These are phyloP conservation scores for Vachellia collinsii DNA, from an alignment of 306 rosid species.

Conservation along the genomic window DNA sequence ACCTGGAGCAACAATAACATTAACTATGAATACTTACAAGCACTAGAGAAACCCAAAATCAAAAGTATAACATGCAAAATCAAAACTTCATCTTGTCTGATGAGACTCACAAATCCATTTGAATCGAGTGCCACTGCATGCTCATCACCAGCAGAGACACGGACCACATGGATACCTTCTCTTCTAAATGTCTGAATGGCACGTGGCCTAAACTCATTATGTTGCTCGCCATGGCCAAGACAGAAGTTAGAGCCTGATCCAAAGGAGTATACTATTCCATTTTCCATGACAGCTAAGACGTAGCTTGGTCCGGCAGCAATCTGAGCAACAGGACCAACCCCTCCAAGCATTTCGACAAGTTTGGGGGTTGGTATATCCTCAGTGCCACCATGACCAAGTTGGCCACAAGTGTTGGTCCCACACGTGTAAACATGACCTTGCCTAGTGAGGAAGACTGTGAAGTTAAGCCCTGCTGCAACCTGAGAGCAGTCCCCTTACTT, in stretches of 20 bases:
- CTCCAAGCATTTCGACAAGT: conserved; percentile 60
- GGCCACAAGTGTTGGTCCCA: conserved; percentile 83
- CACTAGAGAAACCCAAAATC: conserved; percentile 22
- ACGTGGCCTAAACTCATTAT: conserved; percentile 78
- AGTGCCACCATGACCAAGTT: conserved; percentile 88
- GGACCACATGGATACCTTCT: conserved; percentile 71
- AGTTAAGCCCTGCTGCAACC: conserved; percentile 93
- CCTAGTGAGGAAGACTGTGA: conserved; percentile 81
- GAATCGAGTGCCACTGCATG: conserved; percentile 97
- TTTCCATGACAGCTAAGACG: conserved; percentile 65
- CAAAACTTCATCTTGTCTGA: conserved; percentile 1
- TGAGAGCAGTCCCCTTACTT: conserved; percentile 42
- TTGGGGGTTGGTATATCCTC: conserved; percentile 73
- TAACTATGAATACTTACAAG: conserved; percentile 30
- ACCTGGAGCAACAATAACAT: conserved; percentile 54
- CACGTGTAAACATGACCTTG: conserved; percentile 86
- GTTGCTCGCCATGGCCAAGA: conserved; percentile 97
- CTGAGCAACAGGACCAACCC: conserved; percentile 63
- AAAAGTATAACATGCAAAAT: conserved; percentile 20
- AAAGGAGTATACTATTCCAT: conserved; percentile 79
- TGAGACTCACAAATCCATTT: conserved; percentile 76
- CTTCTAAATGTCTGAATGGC: conserved; percentile 70
- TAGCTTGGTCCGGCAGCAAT: conserved; percentile 89
- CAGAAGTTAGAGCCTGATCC: conserved; percentile 92
- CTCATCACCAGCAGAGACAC: conserved; percentile 92